These are phyloP conservation scores for Xylariaceae sp. DNA, from an alignment of 2,329 filamentous ascomycete species.

Conservation along the genomic window DNA sequence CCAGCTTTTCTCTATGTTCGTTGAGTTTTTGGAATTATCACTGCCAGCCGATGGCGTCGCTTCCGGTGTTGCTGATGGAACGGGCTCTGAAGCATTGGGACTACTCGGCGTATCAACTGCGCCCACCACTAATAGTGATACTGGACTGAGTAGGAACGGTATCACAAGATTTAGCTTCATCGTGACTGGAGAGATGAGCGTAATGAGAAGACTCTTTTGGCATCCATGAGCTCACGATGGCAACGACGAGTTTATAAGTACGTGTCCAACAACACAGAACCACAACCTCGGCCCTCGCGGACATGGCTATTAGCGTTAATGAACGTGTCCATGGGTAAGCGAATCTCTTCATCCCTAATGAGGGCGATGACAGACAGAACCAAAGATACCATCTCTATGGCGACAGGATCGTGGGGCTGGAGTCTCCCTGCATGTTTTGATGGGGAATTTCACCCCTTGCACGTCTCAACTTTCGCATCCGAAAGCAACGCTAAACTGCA, in stretches of 20 bases:
- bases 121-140: not conserved
- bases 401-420: too few species aligned
- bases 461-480: too few species aligned
- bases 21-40: slow-evolving; percentile 27
- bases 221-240: not conserved
- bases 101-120: not conserved
- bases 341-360: too few species aligned
- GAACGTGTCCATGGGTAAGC: too few species aligned
- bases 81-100: not conserved
- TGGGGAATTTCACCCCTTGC: too few species aligned
- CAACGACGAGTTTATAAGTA: not conserved
- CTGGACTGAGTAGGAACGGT: slow-evolving; percentile 4
- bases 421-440: too few species aligned
- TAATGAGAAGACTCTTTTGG: not conserved
- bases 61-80: not conserved
- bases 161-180: slow-evolving; percentile 2
- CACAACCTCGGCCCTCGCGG: too few species aligned
- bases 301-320: too few species aligned
- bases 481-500: too few species aligned
- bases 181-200: not conserved
- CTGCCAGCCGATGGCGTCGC: slow-evolving; percentile 1
- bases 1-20: slow-evolving; percentile 37
- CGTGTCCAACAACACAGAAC: too few species aligned
- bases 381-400: too few species aligned
- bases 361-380: too few species aligned